These are phyloP conservation scores for Trametes hirsuta DNA, from an alignment of 1,284 basidiomycete species.

Conservation along the genomic window DNA sequence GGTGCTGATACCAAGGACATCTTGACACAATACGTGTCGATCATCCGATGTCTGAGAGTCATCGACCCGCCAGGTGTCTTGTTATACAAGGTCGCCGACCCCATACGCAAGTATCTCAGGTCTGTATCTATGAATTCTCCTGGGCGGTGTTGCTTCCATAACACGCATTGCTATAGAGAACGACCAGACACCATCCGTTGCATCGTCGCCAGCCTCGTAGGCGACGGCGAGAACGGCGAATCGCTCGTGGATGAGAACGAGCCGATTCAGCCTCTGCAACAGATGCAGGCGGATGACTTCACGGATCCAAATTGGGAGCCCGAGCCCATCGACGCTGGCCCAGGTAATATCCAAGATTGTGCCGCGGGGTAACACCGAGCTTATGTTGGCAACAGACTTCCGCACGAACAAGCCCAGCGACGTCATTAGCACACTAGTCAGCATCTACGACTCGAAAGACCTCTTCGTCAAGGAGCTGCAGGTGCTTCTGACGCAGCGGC, in stretches of 20 bases:
- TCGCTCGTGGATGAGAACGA: slow-evolving; percentile 80
- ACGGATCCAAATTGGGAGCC: slow-evolving; percentile 91
- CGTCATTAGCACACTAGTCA: slow-evolving; percentile 91
- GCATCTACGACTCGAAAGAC: slow-evolving; percentile 94
- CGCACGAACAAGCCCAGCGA: slow-evolving; percentile 87
- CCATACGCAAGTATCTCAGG: slow-evolving; percentile 87
- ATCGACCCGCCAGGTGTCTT: slow-evolving; percentile 93
- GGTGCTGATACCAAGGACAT: slow-evolving; percentile 96
- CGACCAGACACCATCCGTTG: slow-evolving; percentile 90
- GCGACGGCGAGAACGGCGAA: slow-evolving; percentile 83
- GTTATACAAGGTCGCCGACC: slow-evolving; percentile 89
- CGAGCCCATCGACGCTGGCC: slow-evolving; percentile 92
- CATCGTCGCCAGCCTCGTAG: slow-evolving; percentile 90
- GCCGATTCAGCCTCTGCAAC: slow-evolving; percentile 73
- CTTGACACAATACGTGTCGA: slow-evolving; percentile 91
- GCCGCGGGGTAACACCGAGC: neutral
- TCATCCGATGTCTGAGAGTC: slow-evolving; percentile 89
- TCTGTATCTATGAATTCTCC: slow-evolving; percentile 30
- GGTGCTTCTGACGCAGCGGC: slow-evolving; percentile 80
- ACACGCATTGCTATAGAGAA: slow-evolving; percentile 49
- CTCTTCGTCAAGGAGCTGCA: slow-evolving; percentile 94
- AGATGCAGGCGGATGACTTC: slow-evolving; percentile 81
- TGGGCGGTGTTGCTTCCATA: neutral
- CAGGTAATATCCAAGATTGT: slow-evolving; percentile 49
- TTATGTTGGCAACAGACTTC: slow-evolving; percentile 61